Base-by-base conservation (phyloP, 1,139 yeast species). In the Geotrichum reessii region DNA sequence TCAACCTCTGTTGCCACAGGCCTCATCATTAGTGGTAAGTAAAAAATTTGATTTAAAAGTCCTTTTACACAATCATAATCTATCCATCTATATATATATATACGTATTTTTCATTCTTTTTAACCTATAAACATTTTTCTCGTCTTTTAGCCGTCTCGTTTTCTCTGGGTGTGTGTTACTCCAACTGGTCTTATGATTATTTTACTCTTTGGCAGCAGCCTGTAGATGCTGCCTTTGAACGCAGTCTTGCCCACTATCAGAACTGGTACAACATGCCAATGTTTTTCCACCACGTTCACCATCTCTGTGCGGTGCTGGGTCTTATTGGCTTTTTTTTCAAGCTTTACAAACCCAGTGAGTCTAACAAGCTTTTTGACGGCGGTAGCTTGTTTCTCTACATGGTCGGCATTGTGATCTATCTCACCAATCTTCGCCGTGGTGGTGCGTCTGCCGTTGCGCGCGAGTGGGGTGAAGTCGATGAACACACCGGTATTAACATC, bases 381-480 rank as follows among this genome's bases (percentile, higher is more conserved):
- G 96, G 93, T 51, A 78, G 95, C 12, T 77, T 91, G 66, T 84
- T 83, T 27, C 78, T 89, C 63, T 82, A 81, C 69, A 85, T 91
- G 73, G 76, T 85, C 50, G 87, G 86, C 11, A 75, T 88, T 55
- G 83, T 92, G 66, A 81, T 92, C 67, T 93, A 91, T 74, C 77
- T 91, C 69, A 87, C 96, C 66, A 93, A 93, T 74, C 78, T 93
- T 65, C 81, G 92, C 72, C 83, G 88, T 57, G 99, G 99, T 55
- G 78, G 86, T 55, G 81, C 81, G 66, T 82, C 95, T 56, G 83
- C 90, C 61, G 68, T 82, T 33, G 73, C 80, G 61, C 91, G 92
- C 52, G 78, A 82, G 62, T 93, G 98, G 97, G 98, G 97, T 63
- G 98, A 93, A 58, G 96, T 93, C 57, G 90, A 88, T 67, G 83